Conservation (phyloP, 345 rosid species). For the Citrus hindsii region DNA sequence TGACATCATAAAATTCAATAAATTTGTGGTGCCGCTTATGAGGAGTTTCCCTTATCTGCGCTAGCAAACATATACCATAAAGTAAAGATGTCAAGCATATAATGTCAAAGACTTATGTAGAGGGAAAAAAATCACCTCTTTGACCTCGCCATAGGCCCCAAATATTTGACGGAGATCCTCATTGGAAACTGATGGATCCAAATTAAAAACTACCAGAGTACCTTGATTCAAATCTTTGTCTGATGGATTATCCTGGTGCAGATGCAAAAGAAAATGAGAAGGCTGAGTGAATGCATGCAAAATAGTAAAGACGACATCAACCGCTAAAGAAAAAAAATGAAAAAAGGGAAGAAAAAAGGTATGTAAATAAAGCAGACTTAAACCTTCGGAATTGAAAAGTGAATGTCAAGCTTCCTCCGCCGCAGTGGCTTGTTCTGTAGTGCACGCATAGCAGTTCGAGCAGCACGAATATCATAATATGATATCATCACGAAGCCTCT, state of each 20-base stretch:
- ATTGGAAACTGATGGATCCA: slow-evolving; percentile 75
- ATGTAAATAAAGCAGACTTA: not conserved
- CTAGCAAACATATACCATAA: slow-evolving; percentile 24
- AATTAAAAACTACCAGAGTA: slow-evolving; percentile 71
- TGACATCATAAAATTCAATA: slow-evolving; percentile 76
- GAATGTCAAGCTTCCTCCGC: slow-evolving; percentile 77
- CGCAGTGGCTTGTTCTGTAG: slow-evolving; percentile 64
- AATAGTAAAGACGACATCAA: not conserved
- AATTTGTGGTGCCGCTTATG: slow-evolving; percentile 84
- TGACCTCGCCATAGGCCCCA: slow-evolving; percentile 71
- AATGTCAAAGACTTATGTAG: not conserved
- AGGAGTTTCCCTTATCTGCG: slow-evolving; percentile 82
- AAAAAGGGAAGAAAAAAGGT: not conserved
- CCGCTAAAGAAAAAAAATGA: too few relatives aligned
- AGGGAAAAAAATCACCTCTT: slow-evolving; percentile 49
- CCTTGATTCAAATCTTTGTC: slow-evolving; percentile 85
- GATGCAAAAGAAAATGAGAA: slow-evolving; percentile 1
- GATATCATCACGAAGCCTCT: slow-evolving; percentile 85
- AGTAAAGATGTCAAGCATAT: slow-evolving; percentile 24
- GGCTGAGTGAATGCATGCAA: not conserved
- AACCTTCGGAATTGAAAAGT: slow-evolving; percentile 86
- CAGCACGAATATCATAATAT: slow-evolving; percentile 75
- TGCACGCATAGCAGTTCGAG: slow-evolving; percentile 74
- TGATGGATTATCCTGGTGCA: slow-evolving; percentile 64
- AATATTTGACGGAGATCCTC: slow-evolving; percentile 68